Conservation (phyloP, 2,329 filamentous ascomycete species). For the Calonectria montana region DNA sequence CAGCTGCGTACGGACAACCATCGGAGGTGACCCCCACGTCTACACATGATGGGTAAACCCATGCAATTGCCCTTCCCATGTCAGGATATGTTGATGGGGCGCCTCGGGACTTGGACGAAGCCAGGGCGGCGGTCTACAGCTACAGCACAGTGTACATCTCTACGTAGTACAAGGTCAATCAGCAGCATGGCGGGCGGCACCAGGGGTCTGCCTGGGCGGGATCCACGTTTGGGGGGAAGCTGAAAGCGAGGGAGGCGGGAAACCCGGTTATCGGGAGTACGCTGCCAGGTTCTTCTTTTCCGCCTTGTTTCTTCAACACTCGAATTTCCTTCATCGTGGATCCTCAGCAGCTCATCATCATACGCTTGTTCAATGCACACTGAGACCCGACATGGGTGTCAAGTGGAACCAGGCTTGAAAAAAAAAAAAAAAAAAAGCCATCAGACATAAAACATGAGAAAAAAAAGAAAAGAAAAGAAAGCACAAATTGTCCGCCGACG, state of each 20-base stretch:
- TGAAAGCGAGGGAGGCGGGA: not conserved
- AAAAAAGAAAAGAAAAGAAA: not conserved
- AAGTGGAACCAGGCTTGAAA: not conserved
- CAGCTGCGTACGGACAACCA: not conserved
- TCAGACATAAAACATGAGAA: not conserved
- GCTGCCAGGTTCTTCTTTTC: not conserved
- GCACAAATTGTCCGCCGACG: not conserved
- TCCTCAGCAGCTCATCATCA: not conserved
- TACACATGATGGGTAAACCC: not conserved
- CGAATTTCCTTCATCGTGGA: not conserved
- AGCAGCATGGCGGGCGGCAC: not conserved
- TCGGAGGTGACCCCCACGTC: slow-evolving; percentile 1
- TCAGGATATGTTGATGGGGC: not conserved
- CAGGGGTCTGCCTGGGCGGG: not conserved
- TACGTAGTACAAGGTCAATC: not conserved
- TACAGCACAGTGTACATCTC: not conserved
- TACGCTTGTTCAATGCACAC: slow-evolving; percentile 8
- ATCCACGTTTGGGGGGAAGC: not conserved
- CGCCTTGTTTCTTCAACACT: not conserved
- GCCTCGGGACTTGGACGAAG: not conserved
- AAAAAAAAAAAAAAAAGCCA: not conserved
- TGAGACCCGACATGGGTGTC: not conserved
- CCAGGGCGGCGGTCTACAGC: not conserved
- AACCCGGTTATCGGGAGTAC: slow-evolving; percentile 5
- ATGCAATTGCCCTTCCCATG: slow-evolving; percentile 1